Conservation (phyloP, 1,284 basidiomycete species). For the Ganoderma sinense region DNA sequence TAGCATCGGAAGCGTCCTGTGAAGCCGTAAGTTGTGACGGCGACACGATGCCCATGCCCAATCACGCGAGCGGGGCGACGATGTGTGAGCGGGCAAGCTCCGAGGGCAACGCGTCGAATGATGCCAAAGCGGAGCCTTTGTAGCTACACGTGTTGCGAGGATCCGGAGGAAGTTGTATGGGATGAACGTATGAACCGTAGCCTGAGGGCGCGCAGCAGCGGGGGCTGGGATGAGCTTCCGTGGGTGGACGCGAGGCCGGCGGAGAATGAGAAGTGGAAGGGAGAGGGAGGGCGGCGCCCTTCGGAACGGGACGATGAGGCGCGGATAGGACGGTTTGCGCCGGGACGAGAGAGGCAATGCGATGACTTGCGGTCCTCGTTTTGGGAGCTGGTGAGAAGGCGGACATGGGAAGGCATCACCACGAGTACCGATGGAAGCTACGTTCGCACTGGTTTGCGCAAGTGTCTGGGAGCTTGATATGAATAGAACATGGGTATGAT, state of each 20-base stretch:
- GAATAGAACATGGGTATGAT: conserved; percentile 20
- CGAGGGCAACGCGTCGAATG: neutral
- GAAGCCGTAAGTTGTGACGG: neutral
- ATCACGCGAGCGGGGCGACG: neutral
- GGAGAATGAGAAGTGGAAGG: conserved; percentile 7
- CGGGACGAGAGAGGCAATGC: neutral
- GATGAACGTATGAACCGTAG: too few relatives aligned
- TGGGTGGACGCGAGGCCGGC: neutral
- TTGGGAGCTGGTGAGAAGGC: conserved; percentile 8
- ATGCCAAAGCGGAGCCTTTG: neutral
- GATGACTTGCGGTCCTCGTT: neutral
- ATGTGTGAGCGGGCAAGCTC: neutral
- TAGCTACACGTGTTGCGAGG: neutral
- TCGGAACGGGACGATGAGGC: conserved; percentile 4
- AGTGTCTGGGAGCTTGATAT: conserved; percentile 17
- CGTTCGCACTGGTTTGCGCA: conserved; percentile 22
- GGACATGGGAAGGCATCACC: conserved; percentile 23
- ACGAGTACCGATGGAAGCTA: conserved; percentile 18
- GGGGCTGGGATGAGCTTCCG: conserved; percentile 12
- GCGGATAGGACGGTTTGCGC: conserved; percentile 16
- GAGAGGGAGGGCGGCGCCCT: neutral
- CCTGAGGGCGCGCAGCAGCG: conserved; percentile 13
- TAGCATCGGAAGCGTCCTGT: neutral
- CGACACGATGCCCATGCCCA: neutral
- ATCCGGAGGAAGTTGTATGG: conserved; percentile 1